Percentiles rank a stretch among this genome's conserved stretches.
These are phyloP conservation scores for Debaryomyces subglobosus DNA, from an alignment of 1,139 yeast species.

Conservation along the genomic window DNA sequence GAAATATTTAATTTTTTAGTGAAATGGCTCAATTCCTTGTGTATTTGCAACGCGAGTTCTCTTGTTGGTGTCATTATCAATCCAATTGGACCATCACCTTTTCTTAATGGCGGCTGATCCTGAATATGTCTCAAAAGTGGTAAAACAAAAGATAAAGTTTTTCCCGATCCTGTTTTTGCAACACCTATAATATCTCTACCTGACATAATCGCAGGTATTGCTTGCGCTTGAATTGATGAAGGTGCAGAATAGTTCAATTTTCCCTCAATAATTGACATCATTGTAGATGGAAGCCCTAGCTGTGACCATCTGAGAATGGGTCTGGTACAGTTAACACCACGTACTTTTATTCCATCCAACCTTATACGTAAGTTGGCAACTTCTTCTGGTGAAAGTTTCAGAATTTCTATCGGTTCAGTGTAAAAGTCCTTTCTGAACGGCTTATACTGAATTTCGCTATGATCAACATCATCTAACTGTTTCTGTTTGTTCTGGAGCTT, in stretches of 20 bases:
- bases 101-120: conserved; percentile 61
- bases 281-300: conserved; percentile 68
- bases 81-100: conserved; percentile 75
- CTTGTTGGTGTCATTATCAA: conserved; percentile 89
- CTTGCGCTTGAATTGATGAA: conserved; percentile 89
- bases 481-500: conserved; percentile 42
- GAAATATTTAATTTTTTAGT: conserved; percentile 47
- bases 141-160: conserved; percentile 82
- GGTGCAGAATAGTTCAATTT: conserved; percentile 62
- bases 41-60: conserved; percentile 86
- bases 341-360: conserved; percentile 64
- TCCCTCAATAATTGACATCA: conserved; percentile 53
- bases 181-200: conserved; percentile 92
- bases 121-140: conserved; percentile 84
- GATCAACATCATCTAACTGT: conserved; percentile 41
- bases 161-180: conserved; percentile 97
- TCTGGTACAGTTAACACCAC: conserved; percentile 60
- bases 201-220: conserved; percentile 86
- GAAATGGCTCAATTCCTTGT: conserved; percentile 66
- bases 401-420: conserved; percentile 60
- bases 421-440: conserved; percentile 69
- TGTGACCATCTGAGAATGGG: conserved; percentile 84
- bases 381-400: conserved; percentile 50
- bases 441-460: conserved; percentile 48
- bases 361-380: conserved; percentile 55